Percentiles rank a stretch among this genome's conserved stretches.
Evolutionary conservation across 805 yeast species (phyloP).

Genomic region (Spathaspora passalidarum): DNA sequence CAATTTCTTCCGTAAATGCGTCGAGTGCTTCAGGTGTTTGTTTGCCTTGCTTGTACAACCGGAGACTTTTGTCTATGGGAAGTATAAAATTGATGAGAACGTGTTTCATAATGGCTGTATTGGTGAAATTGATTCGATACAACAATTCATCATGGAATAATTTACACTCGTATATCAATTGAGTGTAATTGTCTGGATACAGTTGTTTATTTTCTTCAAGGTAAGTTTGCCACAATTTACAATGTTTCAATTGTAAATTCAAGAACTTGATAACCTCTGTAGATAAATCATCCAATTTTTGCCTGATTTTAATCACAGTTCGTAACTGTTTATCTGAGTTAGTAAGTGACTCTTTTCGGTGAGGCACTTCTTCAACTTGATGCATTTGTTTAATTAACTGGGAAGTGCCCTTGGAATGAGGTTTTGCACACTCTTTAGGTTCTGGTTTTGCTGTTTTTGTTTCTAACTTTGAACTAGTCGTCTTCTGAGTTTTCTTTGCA

Average conservation of each 20-base stretch:
- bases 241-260: slow-evolving; percentile 5
- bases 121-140: slow-evolving; percentile 6
- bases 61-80: slow-evolving; percentile 8
- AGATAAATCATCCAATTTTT: slow-evolving; percentile 5
- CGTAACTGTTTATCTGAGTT: slow-evolving; percentile 3
- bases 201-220: neutral
- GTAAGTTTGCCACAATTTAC: slow-evolving; percentile 3
- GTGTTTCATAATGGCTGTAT: slow-evolving; percentile 2
- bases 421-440: too few relatives aligned
- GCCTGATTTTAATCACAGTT: neutral
- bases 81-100: slow-evolving; percentile 2
- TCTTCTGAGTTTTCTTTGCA: too few relatives aligned
- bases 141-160: slow-evolving; percentile 2
- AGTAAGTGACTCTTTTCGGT: neutral
- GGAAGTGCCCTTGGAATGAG: too few relatives aligned
- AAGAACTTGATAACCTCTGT: slow-evolving; percentile 6
- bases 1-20: slow-evolving; percentile 8
- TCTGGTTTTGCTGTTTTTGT: too few relatives aligned
- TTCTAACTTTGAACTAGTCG: too few relatives aligned
- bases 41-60: slow-evolving; percentile 2
- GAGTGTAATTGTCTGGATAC: neutral
- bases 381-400: too few relatives aligned
- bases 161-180: neutral
- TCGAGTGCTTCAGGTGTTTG: slow-evolving; percentile 1
- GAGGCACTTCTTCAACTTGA: neutral